Percentiles rank a stretch among this genome's conserved stretches.
These are phyloP conservation scores for Lactifluus hygrophoroides DNA, from an alignment of 768 basidiomycete genomes.

Conservation along the genomic window DNA sequence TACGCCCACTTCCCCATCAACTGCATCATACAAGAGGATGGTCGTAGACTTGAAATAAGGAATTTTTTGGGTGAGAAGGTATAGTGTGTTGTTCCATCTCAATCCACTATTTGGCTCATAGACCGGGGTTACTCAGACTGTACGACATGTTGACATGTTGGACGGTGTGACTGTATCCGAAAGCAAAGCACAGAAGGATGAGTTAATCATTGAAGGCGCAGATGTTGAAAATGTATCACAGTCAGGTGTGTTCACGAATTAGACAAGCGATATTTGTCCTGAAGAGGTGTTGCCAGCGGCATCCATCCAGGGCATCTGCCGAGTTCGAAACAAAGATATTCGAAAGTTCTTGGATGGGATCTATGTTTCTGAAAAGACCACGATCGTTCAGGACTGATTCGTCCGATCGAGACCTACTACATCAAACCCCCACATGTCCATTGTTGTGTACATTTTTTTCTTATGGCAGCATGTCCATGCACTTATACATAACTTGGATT, in stretches of 20 bases:
- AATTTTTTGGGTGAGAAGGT: conserved; percentile 96
- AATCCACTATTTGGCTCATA: not conserved
- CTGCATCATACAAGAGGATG: conserved; percentile 80
- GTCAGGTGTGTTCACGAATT: conserved; percentile 49
- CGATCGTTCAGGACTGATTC: conserved; percentile 32
- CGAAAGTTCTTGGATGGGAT: conserved; percentile 96
- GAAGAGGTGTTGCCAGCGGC: conserved; percentile 49
- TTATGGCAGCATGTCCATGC: conserved; percentile 26
- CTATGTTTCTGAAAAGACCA: conserved; percentile 80
- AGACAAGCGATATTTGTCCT: not conserved
- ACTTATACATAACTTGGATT: not conserved
- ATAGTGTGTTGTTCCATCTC: conserved; percentile 12
- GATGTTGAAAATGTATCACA: conserved; percentile 97
- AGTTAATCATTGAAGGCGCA: conserved; percentile 88
- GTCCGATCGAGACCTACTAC: not conserved
- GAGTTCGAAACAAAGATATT: conserved; percentile 99
- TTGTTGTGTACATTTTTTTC: conserved; percentile 22
- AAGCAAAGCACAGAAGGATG: conserved; percentile 90
- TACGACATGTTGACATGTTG: conserved; percentile 89
- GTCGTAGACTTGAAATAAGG: conserved; percentile 74
- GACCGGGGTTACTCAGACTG: conserved; percentile 43
- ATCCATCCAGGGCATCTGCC: conserved; percentile 92
- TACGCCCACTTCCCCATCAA: conserved; percentile 99
- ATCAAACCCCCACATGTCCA: conserved; percentile 27
- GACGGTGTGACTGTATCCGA: conserved; percentile 76